A percentile compares a stretch with the other conserved stretches of the same genome.
These are phyloP conservation scores for Ceratobasidium sp. DNA, from an alignment of 1,284 basidiomycete genomes.

Conservation along the genomic window DNA sequence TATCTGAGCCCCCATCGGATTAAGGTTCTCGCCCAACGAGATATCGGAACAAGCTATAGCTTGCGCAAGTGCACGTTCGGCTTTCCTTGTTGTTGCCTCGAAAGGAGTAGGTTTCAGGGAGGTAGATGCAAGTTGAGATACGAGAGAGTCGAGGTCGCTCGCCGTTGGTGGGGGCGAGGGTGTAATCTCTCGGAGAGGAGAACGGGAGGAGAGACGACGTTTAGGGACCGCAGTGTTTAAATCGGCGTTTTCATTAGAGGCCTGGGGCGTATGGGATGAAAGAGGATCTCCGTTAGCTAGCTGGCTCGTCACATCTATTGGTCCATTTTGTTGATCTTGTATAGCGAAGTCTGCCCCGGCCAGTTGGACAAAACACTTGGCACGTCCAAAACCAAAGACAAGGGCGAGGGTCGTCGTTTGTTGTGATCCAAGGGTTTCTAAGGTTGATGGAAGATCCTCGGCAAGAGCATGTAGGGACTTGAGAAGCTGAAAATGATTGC, in stretches of 20 bases:
- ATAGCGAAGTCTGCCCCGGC: constrained; percentile 13
- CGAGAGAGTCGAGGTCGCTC: constrained; percentile 16
- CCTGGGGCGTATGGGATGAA: too few relatives aligned
- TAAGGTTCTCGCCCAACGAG: constrained; percentile 2
- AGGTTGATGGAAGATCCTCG: constrained; percentile 25
- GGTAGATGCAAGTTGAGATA: constrained; percentile 11
- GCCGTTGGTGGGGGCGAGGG: background rate
- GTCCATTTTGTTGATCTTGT: background rate
- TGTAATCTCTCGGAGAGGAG: constrained; percentile 23
- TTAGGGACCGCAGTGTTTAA: background rate
- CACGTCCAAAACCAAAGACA: constrained; percentile 32
- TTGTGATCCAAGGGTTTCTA: background rate
- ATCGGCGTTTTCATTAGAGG: constrained; percentile 12
- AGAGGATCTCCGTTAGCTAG: too few relatives aligned
- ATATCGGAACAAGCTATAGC: constrained; percentile 28
- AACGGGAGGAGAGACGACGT: background rate
- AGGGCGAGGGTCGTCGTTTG: constrained; percentile 9
- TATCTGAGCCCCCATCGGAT: constrained; percentile 27
- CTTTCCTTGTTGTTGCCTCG: constrained; percentile 13
- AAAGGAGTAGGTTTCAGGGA: background rate
- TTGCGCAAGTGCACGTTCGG: constrained; percentile 26
- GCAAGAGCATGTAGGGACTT: constrained; percentile 18
- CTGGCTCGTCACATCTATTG: too few relatives aligned
- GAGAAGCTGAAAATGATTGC: background rate
- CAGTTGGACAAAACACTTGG: constrained; percentile 27